Percentiles rank a stretch among this genome's conserved stretches.
phyloP scores from a whole-genome alignment of 768 basidiomycete genomes.

The Pleurotus citrinopileatus region DNA sequence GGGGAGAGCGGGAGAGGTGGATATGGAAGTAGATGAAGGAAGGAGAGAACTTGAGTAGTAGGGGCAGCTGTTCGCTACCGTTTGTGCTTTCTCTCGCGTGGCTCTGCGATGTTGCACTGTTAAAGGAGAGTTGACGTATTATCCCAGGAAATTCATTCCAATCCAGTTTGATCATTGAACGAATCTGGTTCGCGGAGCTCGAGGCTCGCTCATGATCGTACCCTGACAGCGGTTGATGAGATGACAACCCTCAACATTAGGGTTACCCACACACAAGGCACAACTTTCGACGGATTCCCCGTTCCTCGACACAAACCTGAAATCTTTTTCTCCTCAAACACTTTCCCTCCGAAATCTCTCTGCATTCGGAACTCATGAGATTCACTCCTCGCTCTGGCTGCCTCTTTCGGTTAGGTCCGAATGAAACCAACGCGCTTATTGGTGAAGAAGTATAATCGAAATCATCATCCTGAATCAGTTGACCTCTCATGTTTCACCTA shows the following conservation, averaged over 20 bases:
- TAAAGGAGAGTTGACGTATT: slow-evolving; percentile 41
- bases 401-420: slow-evolving; percentile 48
- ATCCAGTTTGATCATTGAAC: slow-evolving; percentile 39
- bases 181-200: slow-evolving; percentile 42
- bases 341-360: neutral
- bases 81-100: slow-evolving; percentile 19
- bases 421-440: slow-evolving; percentile 19
- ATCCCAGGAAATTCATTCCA: slow-evolving; percentile 38
- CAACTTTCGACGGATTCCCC: slow-evolving; percentile 38
- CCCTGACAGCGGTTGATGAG: slow-evolving; percentile 35
- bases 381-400: slow-evolving; percentile 34
- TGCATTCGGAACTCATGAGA: slow-evolving; percentile 30
- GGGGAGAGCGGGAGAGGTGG: slow-evolving; percentile 23
- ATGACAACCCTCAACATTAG: slow-evolving; percentile 28
- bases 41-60: neutral
- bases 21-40: neutral
- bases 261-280: slow-evolving; percentile 39
- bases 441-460: neutral
- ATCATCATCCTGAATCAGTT: slow-evolving; percentile 8
- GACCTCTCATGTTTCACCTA: slow-evolving; percentile 10
- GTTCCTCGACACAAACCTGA: slow-evolving; percentile 28
- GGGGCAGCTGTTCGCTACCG: slow-evolving; percentile 30
- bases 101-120: slow-evolving; percentile 37
- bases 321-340: slow-evolving; percentile 34
- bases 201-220: slow-evolving; percentile 5